Base-by-base conservation (phyloP, 192 early-diverging fungal species). In the Coemansia sp. region DNA sequence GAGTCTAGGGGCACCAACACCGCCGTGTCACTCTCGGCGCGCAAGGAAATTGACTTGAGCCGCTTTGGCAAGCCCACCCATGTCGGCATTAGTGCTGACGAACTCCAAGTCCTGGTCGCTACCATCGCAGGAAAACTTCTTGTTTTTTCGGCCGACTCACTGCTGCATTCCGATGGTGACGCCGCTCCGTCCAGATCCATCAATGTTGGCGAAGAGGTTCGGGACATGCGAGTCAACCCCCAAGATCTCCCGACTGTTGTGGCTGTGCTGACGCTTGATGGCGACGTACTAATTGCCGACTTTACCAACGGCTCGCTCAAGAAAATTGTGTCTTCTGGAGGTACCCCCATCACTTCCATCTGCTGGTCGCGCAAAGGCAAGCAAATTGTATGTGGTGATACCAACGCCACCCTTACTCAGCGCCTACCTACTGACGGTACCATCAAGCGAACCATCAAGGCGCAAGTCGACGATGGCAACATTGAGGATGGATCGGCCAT, bases 361-460 rank as follows among this genome's bases (percentile, higher is more conserved):
- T 90, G 87, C 45, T 96, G 95, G 95, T 94, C 93, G 40, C 85
- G 84, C 36, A 96, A 96, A 69, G 95, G 95, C 69, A 95, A 94
- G 68, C 95, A 95, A 71, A 86, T 96, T 41, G 89, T 89, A 33
- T 90, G 90, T 34, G 95, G 93, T 27, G 86, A 85, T 34, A 48
- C 72, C n/a, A 62, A 68, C 8, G 93, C 89, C 6, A 35, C 48
- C 31, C 73, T 96, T 21, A 71, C 79, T 0, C 90, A 93, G 65
- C 82, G 89, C 63, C 83, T 84, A 7, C 86, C 86, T 1, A 83
- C 86, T 27, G 94, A 93, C 35, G 77, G 48, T 13, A 62, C 81
- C 2, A 56, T 64, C 3, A 93, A 92, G 72, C 85, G 85, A 41
- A 65, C 65, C 5, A 81, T 90, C 54, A 63, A 65, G 19, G 69